Conservation (phyloP, 164 flowering plant genomes). For the Sedum album region DNA sequence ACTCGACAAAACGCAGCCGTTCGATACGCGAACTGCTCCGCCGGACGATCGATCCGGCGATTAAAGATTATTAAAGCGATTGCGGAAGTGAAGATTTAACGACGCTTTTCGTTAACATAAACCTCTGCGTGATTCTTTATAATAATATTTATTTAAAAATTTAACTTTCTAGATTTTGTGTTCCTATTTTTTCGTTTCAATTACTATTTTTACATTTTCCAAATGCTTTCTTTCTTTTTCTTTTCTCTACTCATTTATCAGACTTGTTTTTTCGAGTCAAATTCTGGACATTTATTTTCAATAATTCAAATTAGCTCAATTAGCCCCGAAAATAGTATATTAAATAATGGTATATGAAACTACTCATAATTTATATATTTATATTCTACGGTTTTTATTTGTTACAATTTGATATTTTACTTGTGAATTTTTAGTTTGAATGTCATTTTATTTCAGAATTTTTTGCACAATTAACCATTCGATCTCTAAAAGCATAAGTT, state of each 20-base stretch:
- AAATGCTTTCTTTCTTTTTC: background rate
- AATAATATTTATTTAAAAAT: background rate
- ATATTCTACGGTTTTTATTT: too few relatives aligned
- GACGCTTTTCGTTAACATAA: background rate
- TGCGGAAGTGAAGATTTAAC: background rate
- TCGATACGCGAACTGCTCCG: background rate
- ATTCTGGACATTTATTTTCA: too few relatives aligned
- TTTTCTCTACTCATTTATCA: background rate
- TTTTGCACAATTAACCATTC: too few relatives aligned
- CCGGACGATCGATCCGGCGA: background rate
- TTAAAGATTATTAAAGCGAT: background rate
- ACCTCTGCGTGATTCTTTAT: background rate
- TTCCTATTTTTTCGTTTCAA: background rate
- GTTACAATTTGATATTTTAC: too few relatives aligned
- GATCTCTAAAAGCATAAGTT: too few relatives aligned
- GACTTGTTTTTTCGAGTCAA: background rate
- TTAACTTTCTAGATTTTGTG: constrained; percentile 1
- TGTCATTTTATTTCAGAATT: too few relatives aligned
- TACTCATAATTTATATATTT: too few relatives aligned
- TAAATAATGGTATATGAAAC: too few relatives aligned
- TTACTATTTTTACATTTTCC: background rate
- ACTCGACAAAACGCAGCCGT: background rate
- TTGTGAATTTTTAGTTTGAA: too few relatives aligned
- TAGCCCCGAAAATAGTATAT: too few relatives aligned
- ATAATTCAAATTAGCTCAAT: background rate